Evolutionary conservation across 805 yeast species (phyloP).

Genomic region (Danielozyma ontarioensis): DNA sequence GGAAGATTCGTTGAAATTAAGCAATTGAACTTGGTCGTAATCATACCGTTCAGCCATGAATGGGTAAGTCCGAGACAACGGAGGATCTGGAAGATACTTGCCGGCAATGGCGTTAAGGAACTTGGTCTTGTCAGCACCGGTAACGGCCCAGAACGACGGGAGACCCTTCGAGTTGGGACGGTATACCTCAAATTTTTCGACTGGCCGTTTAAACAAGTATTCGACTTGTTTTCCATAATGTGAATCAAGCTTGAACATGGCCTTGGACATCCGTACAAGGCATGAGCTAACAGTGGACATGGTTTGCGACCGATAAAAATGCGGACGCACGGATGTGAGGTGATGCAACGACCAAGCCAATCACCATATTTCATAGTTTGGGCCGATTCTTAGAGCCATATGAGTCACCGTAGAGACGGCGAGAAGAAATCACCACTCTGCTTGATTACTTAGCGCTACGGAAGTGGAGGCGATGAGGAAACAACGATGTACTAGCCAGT

Average conservation of each 20-base stretch:
- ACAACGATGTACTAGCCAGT: too few relatives aligned
- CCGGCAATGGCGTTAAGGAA: conserved; percentile 56
- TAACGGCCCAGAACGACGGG: conserved; percentile 24
- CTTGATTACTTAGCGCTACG: too few relatives aligned
- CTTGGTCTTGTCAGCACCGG: conserved; percentile 45
- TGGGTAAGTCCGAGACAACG: conserved; percentile 53
- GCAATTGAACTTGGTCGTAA: conserved; percentile 25
- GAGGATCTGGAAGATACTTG: conserved; percentile 47
- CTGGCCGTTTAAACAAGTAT: conserved; percentile 20
- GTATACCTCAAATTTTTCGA: conserved; percentile 19
- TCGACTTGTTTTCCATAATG: conserved; percentile 1
- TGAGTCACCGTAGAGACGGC: too few relatives aligned
- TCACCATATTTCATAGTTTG: too few relatives aligned
- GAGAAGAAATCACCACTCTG: too few relatives aligned
- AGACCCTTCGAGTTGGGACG: conserved; percentile 7
- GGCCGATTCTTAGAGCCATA: too few relatives aligned
- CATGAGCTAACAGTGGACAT: too few relatives aligned
- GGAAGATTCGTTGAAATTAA: conserved; percentile 30
- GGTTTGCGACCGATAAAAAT: too few relatives aligned
- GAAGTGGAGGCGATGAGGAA: too few relatives aligned
- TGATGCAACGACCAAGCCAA: too few relatives aligned
- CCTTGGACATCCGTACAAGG: conserved; percentile 18
- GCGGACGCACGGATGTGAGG: too few relatives aligned
- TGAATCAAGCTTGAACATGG: conserved; percentile 13
- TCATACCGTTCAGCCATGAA: conserved; percentile 23